Evolutionary conservation across 192 early-diverging fungal genomes (phyloP).

Genomic region (Coemansia sp.): DNA sequence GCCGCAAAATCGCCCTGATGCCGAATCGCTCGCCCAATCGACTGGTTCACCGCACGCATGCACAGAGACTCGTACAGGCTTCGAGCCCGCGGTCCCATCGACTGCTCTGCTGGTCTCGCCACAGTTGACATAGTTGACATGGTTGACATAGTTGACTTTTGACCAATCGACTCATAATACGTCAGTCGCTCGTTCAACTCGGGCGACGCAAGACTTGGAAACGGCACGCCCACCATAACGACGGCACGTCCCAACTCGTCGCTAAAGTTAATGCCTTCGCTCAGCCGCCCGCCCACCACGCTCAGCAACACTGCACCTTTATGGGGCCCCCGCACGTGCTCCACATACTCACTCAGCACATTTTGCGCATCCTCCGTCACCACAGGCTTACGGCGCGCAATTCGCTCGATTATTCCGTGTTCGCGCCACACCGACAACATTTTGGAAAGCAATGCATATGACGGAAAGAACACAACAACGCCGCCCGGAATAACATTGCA

Average conservation of each 20-base stretch:
- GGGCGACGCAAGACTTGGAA: constrained; percentile 70
- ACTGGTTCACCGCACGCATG: constrained; percentile 92
- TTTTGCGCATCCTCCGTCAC: constrained; percentile 59
- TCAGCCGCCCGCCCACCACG: constrained; percentile 89
- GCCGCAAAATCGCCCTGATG: constrained; percentile 85
- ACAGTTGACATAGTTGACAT: neutral
- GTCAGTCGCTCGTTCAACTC: constrained; percentile 64
- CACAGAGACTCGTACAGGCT: constrained; percentile 84
- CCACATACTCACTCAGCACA: constrained; percentile 61
- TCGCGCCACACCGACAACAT: constrained; percentile 59
- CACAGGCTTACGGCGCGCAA: constrained; percentile 64
- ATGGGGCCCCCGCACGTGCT: constrained; percentile 37
- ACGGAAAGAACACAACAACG: constrained; percentile 85
- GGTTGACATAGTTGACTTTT: neutral
- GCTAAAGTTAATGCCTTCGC: constrained; percentile 91
- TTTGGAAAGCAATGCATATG: constrained; percentile 70
- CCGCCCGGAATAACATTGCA: constrained; percentile 77
- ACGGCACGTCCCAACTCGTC: constrained; percentile 81
- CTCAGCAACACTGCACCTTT: constrained; percentile 78
- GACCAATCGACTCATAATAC: constrained; percentile 14
- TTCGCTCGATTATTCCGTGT: constrained; percentile 44
- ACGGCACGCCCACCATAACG: constrained; percentile 88
- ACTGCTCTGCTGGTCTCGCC: neutral
- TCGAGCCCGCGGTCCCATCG: constrained; percentile 50
- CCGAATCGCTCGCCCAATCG: constrained; percentile 88